phyloP scores from a whole-genome alignment of 2,329 filamentous ascomycete genomes.

The Eutypa lata region DNA sequence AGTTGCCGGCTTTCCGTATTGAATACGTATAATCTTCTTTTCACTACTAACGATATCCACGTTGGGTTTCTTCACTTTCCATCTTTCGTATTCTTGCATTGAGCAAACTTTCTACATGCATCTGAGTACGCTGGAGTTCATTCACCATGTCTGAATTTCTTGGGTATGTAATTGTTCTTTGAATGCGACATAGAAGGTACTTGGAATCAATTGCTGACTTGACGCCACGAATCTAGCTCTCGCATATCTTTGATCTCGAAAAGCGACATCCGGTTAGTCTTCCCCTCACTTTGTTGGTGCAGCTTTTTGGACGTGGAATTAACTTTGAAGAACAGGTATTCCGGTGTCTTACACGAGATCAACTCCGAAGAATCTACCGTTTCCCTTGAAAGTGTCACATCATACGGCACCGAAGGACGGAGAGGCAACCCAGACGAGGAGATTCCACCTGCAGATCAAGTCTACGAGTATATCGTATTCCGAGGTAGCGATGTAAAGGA shows the following conservation, averaged over 20 bases:
- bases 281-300: constrained; percentile 7
- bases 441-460: constrained; percentile 76
- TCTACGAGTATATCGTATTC: constrained; percentile 99
- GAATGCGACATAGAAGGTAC: too few species aligned
- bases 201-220: constrained; percentile 18
- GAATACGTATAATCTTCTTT: background rate
- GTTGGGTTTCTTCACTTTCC: constrained; percentile 6
- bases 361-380: constrained; percentile 97
- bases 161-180: constrained; percentile 39
- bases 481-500: constrained; percentile 98
- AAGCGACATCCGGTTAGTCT: constrained; percentile 86
- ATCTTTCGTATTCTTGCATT: constrained; percentile 7
- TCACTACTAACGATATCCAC: background rate
- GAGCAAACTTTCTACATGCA: constrained; percentile 15
- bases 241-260: constrained; percentile 96
- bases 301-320: constrained; percentile 21
- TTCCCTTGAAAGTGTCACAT: constrained; percentile 92
- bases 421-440: constrained; percentile 76
- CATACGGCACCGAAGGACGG: constrained; percentile 90
- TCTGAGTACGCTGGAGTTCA: constrained; percentile 18
- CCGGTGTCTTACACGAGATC: constrained; percentile 94
- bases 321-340: constrained; percentile 64
- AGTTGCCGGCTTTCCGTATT: background rate
- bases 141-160: constrained; percentile 57
- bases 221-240: constrained; percentile 56